Conservation (phyloP, 2,329 filamentous ascomycete genomes). For the Byssoonygena ceratinophila region DNA sequence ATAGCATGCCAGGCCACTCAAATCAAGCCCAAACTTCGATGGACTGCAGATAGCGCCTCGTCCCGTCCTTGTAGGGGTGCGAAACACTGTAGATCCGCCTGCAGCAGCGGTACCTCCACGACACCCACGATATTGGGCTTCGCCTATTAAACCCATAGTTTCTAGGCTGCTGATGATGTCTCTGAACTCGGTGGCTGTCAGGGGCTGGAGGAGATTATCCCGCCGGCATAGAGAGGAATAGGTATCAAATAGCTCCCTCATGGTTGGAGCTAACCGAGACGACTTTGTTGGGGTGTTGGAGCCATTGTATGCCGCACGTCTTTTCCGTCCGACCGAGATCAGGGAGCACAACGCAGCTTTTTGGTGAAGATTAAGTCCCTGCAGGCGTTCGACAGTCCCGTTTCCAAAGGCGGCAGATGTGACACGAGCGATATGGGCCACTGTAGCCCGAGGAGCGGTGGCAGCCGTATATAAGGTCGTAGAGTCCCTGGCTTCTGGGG, state of each 20-base stretch:
- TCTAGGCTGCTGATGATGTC: conserved; percentile 86
- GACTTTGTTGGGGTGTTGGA: conserved; percentile 51
- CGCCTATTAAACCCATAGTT: conserved; percentile 67
- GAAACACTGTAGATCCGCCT: conserved; percentile 38
- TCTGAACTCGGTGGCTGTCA: conserved; percentile 85
- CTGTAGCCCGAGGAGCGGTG: conserved; percentile 77
- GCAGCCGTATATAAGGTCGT: conserved; percentile 54
- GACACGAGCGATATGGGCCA: conserved; percentile 83
- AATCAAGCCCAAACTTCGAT: conserved; percentile 49
- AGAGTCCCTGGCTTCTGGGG: conserved; percentile 30
- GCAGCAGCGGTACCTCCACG: conserved; percentile 42
- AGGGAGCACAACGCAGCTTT: conserved; percentile 88
- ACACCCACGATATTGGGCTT: conserved; percentile 60
- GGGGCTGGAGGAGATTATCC: conserved; percentile 78
- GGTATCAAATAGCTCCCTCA: conserved; percentile 73
- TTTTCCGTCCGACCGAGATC: conserved; percentile 68
- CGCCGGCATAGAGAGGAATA: conserved; percentile 74
- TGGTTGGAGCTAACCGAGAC: conserved; percentile 53
- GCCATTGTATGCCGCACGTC: conserved; percentile 1
- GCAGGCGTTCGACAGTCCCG: conserved; percentile 71
- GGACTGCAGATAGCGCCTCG: conserved; percentile 44
- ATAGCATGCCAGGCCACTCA: conserved; percentile 66
- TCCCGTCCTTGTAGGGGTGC: conserved; percentile 61
- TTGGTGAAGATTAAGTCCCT: conserved; percentile 85
- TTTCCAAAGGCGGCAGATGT: conserved; percentile 85